Evolutionary conservation across 352 stramenopile species (phyloP), one percentile per base, ranked within the genome.

Genomic region (Globisporangium solare): DNA sequence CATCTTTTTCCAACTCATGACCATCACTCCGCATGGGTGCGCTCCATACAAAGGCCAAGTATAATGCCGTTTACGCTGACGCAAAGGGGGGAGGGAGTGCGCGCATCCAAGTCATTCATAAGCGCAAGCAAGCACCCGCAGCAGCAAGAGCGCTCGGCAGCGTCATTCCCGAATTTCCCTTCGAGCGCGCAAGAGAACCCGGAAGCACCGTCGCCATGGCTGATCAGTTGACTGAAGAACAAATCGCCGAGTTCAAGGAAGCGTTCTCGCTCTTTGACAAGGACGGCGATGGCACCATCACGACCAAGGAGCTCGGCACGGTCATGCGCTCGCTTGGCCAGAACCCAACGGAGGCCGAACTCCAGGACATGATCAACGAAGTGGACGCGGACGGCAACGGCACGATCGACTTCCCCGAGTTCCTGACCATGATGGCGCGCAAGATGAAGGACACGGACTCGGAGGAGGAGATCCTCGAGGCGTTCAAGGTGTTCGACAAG

Each of bases 231-330:
- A 96, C 87, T n/a, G 83, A 94, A 74, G 83, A 95, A 74, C 96
- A 99, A 82, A 99, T 99, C 83, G 96, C 96, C 43, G 97, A 99
- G 90, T 99, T 99, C 89, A 99, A 99, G 94, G 97, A 99, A 83
- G 97, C 97, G 18, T 99, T 99, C 88, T 99, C 94, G 69, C 89
- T 99, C 47, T 99, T 99, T 71, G 96, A 99, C 80, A 98, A 98
- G 92, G 96, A 99, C 75, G 90, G 81, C 58, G 94, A 96, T 98
- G 96, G 96, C 82, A 99, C 95, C 76, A 99, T 99, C 83, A 99
- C 95, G 48, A 98, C 95, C 68, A 99, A 99, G 89, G 96, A 99
- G 73, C 87, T 99, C 54, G 96, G 95, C 84, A 99, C 95, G 65
- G 96, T 99, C 59, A 99, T 99, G 96, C 86, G 96, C 71, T 99